Base-by-base conservation (phyloP, 2,329 filamentous ascomycete species). In the Neofusicoccum sp. region DNA sequence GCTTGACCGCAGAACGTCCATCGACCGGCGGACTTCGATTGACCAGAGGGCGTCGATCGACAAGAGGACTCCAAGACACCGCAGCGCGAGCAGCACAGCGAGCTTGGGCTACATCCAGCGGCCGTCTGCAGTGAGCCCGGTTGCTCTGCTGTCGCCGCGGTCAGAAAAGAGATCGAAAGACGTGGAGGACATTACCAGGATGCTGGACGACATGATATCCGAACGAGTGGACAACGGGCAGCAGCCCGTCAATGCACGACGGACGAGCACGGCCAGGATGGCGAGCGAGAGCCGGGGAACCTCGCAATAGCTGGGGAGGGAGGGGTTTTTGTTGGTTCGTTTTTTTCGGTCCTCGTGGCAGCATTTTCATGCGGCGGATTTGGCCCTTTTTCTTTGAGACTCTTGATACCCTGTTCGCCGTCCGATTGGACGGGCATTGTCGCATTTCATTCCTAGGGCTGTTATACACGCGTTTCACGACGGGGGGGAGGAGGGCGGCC, bases 191-290 rank as follows among this genome's bases (percentile, higher is more conserved):
- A 93, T 97, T 87, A 96, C 90, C 66, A 86, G 87, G 68, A 92
- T 97, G 79, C 83, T 97, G 28, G 93, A 98, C 69, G 91, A 96
- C 76, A 97, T 98, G 93, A 95, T 97, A 62, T 89, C 93, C 70
- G 90, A 93, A 70, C 86, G 89, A 61, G 89, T 96, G 58, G 90
- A 95, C 67, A 86, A 4, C 16, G 82, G 57, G 90, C 89, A 24
- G 86, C 90, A 59, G 77, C 91, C 24, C 80, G 90, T 31, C 86
- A 41, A 60, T 34, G 57, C 89, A 68, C 83, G 87, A 57, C 78
- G 78, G 56, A 81, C 87, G 63, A 60, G 58, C 44, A 34, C 36
- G n/a, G 47, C 58, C 26, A 47, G 40, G 41, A 58, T 58, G 30
- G 54, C 38, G 41, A 34, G 43, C 41, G 54, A 47, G 41, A 36